Base-by-base conservation (phyloP, 371 early-diverging fungal genomes). In the Capillidium heterosporum region DNA sequence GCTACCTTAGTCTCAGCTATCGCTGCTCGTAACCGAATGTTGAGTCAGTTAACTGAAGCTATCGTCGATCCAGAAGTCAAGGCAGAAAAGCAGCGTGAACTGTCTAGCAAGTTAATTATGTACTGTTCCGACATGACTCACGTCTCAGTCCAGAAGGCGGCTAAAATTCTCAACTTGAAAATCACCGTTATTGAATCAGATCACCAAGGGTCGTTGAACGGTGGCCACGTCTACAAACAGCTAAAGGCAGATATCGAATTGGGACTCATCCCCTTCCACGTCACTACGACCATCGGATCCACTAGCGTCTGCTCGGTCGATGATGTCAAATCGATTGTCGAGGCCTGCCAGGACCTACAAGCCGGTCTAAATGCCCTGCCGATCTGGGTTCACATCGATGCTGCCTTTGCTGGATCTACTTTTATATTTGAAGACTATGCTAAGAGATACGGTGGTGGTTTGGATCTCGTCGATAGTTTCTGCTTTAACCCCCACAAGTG, bases 371-470 rank as follows among this genome's bases (percentile, higher is more conserved):
- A 43, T 1, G 21, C 8, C 32, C 23, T 48, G n/a, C n/a, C n/a
- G n/a, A n/a, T n/a, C n/a, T 72, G 72, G 72, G 23, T 70, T 32
- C 81, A 80, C 51, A 58, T 80, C 24, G 80, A 80, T 56, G 81
- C 79, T 1, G 80, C 80, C 0, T 77, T 71, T 47, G 80, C 81
- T 1, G 80, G 81, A 7, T 48, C 72, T 0, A 74, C 77, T 0
- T 59, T 74, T 7, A 51, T 65, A 7, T 77, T 76, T 56, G 69
- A 67, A 10, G 79, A 80, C 58, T 78, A 67, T 61, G 65, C 67
- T 4, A 59, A 66, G 1, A 10, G n/a, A 26, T 63, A 63, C 15
- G 56, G 65, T 1, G 57, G 29, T 0, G 81, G 78, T 1, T 59
- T 62, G 19, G 64, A 71, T 26, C 48, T 56, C 3, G 71, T 65